These are phyloP conservation scores for Plenodomus tracheiphilus DNA, from an alignment of 2,329 filamentous ascomycete genomes.

Conservation along the genomic window DNA sequence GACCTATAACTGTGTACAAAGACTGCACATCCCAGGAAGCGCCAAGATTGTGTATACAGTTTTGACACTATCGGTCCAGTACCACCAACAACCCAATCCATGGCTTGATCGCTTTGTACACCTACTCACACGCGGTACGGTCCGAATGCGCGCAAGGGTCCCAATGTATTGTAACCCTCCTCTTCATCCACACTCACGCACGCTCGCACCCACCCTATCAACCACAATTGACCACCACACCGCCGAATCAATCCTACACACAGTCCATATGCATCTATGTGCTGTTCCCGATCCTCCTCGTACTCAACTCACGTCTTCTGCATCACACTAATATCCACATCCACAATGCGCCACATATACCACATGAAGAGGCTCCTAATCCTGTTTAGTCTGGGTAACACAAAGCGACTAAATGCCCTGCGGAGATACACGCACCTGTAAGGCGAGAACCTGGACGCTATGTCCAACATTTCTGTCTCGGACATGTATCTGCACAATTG, in stretches of 20 bases:
- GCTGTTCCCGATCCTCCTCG: not conserved
- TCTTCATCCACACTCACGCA: no score
- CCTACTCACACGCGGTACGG: not conserved
- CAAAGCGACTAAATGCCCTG: constrained; percentile 1
- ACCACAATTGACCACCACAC: no score
- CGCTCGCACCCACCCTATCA: no score
- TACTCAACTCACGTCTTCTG: constrained; percentile 12
- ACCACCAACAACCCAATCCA: not conserved
- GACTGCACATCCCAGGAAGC: not conserved
- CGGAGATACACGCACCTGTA: constrained; percentile 62
- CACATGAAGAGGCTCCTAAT: constrained; percentile 88
- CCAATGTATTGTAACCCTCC: not conserved
- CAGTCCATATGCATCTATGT: not conserved
- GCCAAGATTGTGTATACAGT: not conserved
- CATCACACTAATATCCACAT: constrained; percentile 69
- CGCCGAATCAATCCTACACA: not conserved
- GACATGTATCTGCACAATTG: constrained; percentile 69
- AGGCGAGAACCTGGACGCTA: constrained; percentile 77
- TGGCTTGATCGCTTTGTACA: not conserved
- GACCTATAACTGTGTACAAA: not conserved
- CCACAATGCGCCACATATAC: constrained; percentile 92
- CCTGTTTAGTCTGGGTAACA: constrained; percentile 4
- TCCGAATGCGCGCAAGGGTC: not conserved
- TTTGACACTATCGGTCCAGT: not conserved
- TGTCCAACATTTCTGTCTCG: constrained; percentile 86